Percentiles rank a stretch among this genome's conserved stretches.
phyloP scores from a whole-genome alignment of 1,139 yeast genomes.

The Spencermartinsiella ligniputridi region DNA sequence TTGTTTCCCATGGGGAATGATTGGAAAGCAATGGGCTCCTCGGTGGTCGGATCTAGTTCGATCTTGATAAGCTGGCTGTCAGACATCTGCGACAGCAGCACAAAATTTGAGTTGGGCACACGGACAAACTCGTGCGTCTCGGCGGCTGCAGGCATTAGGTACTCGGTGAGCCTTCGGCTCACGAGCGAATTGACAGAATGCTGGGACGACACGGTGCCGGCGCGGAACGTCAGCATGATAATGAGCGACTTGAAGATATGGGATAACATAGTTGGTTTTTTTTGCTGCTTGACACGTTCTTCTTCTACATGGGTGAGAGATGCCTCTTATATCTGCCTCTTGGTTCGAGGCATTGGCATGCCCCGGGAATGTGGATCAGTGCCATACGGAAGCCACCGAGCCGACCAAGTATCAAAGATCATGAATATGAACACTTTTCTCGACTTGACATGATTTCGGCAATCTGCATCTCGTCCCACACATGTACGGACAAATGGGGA shows the following conservation, averaged over 20 bases:
- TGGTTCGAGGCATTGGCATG: too few relatives aligned
- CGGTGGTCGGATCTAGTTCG: slow-evolving; percentile 1
- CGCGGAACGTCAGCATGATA: not conserved
- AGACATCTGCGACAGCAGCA: slow-evolving; percentile 1
- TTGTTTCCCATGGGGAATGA: not conserved
- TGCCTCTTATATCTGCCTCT: not conserved
- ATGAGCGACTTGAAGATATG: not conserved
- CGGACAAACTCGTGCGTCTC: not conserved
- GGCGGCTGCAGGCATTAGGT: not conserved
- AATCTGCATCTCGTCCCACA: too few relatives aligned
- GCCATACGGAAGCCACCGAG: too few relatives aligned
- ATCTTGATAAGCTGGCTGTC: slow-evolving; percentile 2
- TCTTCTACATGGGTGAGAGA: not conserved
- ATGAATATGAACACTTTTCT: too few relatives aligned
- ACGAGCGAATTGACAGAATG: not conserved
- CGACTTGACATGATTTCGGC: too few relatives aligned
- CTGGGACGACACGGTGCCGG: not conserved
- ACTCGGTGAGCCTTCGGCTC: slow-evolving; percentile 1
- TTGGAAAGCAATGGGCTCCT: not conserved
- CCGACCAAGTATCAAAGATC: too few relatives aligned
- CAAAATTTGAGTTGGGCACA: not conserved
- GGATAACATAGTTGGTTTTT: not conserved
- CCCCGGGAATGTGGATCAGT: too few relatives aligned
- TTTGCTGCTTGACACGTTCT: not conserved
- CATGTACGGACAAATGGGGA: too few relatives aligned